Conservation (phyloP, 1,284 basidiomycete species). For the Polyporus tsugae region DNA sequence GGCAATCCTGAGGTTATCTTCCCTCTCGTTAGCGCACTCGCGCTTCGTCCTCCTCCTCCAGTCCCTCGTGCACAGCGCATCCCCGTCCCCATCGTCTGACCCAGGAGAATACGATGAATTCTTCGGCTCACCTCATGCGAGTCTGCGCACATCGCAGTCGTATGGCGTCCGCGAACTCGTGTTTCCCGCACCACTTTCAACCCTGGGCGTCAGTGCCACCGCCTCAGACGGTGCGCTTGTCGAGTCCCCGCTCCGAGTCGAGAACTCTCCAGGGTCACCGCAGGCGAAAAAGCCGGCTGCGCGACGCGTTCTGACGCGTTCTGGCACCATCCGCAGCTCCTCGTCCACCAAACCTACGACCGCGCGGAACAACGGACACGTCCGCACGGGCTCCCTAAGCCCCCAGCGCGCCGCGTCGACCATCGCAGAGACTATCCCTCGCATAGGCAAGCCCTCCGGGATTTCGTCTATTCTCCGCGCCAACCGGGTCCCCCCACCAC, state of each 20-base stretch:
- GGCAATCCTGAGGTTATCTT: slow-evolving; percentile 50
- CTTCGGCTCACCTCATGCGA: slow-evolving; percentile 28
- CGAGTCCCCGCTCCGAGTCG: background rate
- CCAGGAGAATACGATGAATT: slow-evolving; percentile 49
- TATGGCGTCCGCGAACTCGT: slow-evolving; percentile 62
- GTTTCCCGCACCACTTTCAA: slow-evolving; percentile 70
- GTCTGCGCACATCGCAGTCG: slow-evolving; percentile 36
- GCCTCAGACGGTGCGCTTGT: slow-evolving; percentile 19
- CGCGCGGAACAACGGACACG: background rate
- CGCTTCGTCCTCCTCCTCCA: slow-evolving; percentile 79
- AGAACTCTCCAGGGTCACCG: slow-evolving; percentile 7
- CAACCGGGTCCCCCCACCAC: slow-evolving; percentile 45
- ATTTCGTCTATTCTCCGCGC: slow-evolving; percentile 48
- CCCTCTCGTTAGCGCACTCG: slow-evolving; percentile 67
- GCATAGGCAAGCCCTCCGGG: slow-evolving; percentile 6
- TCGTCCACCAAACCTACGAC: slow-evolving; percentile 6
- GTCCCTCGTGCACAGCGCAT: slow-evolving; percentile 68
- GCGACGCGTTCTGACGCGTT: slow-evolving; percentile 24
- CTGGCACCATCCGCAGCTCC: slow-evolving; percentile 25
- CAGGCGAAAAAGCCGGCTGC: slow-evolving; percentile 7
- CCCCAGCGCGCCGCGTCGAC: slow-evolving; percentile 15
- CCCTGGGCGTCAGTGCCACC: slow-evolving; percentile 36
- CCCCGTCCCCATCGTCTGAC: slow-evolving; percentile 44
- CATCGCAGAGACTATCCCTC: slow-evolving; percentile 30
- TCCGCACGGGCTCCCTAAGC: slow-evolving; percentile 24